Conservation (phyloP, 2,329 filamentous ascomycete genomes). For the Neonectria neomacrospora region DNA sequence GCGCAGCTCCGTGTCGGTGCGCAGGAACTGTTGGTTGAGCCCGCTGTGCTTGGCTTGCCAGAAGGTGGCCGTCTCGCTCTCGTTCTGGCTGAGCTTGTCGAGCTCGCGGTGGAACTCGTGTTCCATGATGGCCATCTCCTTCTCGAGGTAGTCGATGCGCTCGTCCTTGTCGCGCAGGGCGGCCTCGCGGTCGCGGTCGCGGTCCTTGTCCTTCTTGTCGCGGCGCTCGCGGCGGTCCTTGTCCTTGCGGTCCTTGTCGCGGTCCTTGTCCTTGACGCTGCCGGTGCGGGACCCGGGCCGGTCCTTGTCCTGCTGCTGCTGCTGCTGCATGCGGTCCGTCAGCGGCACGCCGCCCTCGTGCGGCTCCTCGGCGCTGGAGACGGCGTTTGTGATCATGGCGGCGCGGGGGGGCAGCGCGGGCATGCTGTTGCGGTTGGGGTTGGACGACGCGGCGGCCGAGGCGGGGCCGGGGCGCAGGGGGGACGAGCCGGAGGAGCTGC, state of each 20-base stretch:
- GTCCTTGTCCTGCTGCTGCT: conserved; percentile 41
- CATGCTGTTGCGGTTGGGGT: conserved; percentile 45
- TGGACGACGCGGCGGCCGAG: conserved; percentile 30
- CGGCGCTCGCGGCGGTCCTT: conserved; percentile 36
- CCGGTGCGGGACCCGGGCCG: conserved; percentile 47
- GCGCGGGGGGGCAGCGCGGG: conserved; percentile 48
- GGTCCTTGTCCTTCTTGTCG: conserved; percentile 41
- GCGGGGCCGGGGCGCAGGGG: conserved; percentile 29
- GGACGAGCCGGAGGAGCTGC: conserved; percentile 38
- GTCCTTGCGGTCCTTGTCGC: conserved; percentile 42
- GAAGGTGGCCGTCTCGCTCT: conserved; percentile 66
- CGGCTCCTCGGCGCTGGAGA: conserved; percentile 40
- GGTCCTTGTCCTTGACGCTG: conserved; percentile 47
- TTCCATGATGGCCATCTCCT: conserved; percentile 64
- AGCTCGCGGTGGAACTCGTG: conserved; percentile 64
- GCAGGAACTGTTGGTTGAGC: conserved; percentile 63
- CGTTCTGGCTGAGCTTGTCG: conserved; percentile 62
- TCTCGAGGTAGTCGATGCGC: conserved; percentile 63
- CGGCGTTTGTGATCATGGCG: conserved; percentile 41
- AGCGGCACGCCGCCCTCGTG: conserved; percentile 43
- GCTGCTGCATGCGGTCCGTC: conserved; percentile 27
- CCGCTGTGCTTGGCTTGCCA: conserved; percentile 68
- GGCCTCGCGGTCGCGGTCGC: conserved; percentile 43
- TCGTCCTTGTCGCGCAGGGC: conserved; percentile 60
- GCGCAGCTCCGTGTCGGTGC: conserved; percentile 64